These are phyloP conservation scores for Fragilaria radians DNA, from an alignment of 108 stramenopile species.

Conservation along the genomic window DNA sequence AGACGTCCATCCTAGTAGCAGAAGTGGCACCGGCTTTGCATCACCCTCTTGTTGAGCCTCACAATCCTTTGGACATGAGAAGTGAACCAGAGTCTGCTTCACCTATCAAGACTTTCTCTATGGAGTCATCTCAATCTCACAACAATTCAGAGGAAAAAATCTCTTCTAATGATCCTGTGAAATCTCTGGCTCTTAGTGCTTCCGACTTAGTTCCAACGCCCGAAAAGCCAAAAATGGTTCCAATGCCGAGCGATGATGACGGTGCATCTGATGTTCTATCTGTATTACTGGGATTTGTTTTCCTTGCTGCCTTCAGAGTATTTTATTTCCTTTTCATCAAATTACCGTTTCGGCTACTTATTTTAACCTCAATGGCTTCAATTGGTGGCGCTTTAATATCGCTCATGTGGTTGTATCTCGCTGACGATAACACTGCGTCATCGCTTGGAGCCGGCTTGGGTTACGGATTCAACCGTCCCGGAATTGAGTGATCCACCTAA, in stretches of 20 bases:
- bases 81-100: too few relatives aligned
- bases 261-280: slow-evolving; percentile 40
- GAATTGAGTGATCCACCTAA: too few relatives aligned
- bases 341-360: slow-evolving; percentile 35
- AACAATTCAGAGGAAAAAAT: too few relatives aligned
- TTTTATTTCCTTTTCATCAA: slow-evolving; percentile 35
- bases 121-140: too few relatives aligned
- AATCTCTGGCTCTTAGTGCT: too few relatives aligned
- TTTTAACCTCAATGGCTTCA: slow-evolving; percentile 12
- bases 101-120: too few relatives aligned
- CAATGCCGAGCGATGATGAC: slow-evolving; percentile 25
- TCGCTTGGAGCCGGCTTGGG: slow-evolving; percentile 23
- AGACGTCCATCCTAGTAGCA: too few relatives aligned
- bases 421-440: slow-evolving; percentile 39
- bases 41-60: too few relatives aligned
- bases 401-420: slow-evolving; percentile 34
- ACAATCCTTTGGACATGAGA: too few relatives aligned
- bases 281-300: slow-evolving; percentile 44
- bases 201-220: too few relatives aligned
- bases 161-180: too few relatives aligned
- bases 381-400: slow-evolving; percentile 9
- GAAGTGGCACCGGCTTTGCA: too few relatives aligned
- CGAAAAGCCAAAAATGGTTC: slow-evolving; percentile 12
- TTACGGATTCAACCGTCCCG: slow-evolving; percentile 1
- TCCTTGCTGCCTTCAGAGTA: slow-evolving; percentile 35